Base-by-base conservation (phyloP, 2,329 filamentous ascomycete species). In the Cladosporium sp. region DNA sequence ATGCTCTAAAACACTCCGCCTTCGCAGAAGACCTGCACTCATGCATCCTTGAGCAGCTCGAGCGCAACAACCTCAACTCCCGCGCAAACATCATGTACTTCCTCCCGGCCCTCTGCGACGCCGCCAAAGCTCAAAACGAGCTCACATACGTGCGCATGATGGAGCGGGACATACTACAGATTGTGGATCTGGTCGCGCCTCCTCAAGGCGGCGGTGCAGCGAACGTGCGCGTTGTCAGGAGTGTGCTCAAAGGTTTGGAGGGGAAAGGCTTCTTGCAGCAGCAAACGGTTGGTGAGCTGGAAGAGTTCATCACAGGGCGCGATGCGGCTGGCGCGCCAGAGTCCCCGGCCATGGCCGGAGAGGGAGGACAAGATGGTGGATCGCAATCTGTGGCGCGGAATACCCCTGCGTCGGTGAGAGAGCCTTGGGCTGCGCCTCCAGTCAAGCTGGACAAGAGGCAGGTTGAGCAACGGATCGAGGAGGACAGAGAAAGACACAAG, bases 51-150 rank as follows among this genome's bases (percentile, higher is more conserved):
- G 95, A 99, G 80, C 94, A 98, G 78, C 85, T 99, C 33, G 94
- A 98, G 78, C 86, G 88, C 73, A 96, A 92, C 71, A 94, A 91
- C 71, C 96, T 99, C 91, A 99, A 99, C 79, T 96, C 90, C 61
- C 86, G 94, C 67, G 96, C 95, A 66, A 99, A 99, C 77, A 98
- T 99, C 78, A 96, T 99, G 91, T 99, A 96, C 80, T 99, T 99
- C 79, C 90, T 99, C 75, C 94, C 98, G 75, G 91, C 94, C 72
- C 91, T 99, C 71, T 91, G 96, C 76, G 94, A 98, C 76, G 85
- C 92, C 80, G 91, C 92, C 26, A 85, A 87, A 68, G 90, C 88
- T 70, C 91, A 92, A 70, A 86, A 88, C 69, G 89, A 95, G 72
- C 80, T 86, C 62, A 89, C 92, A 68, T 99, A 97, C 75, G 88